Percentiles rank a stretch among this genome's conserved stretches.
These are phyloP conservation scores for Purshia tridentata DNA, from an alignment of 306 rosid species.

Conservation along the genomic window DNA sequence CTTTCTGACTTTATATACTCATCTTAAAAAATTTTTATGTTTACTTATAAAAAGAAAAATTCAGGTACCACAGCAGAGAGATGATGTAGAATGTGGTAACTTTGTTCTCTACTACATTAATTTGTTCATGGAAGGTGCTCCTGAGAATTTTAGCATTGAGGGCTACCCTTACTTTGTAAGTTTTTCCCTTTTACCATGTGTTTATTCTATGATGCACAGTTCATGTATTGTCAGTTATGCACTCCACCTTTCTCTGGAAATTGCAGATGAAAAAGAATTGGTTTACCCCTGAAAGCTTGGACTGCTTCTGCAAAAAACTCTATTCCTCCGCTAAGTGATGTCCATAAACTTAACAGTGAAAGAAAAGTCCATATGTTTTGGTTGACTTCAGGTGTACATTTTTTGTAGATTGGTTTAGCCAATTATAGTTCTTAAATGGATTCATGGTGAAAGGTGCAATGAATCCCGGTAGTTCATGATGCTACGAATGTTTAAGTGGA, in stretches of 20 bases:
- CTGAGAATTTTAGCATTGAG: conserved; percentile 52
- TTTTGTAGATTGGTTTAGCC: background rate
- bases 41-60: conserved; percentile 9
- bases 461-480: background rate
- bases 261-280: conserved; percentile 73
- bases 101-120: conserved; percentile 72
- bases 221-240: background rate
- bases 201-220: conserved; percentile 1
- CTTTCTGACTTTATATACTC: background rate
- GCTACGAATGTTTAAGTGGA: background rate
- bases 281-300: conserved; percentile 53
- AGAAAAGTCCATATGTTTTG: background rate
- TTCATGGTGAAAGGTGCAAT: background rate
- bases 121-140: conserved; percentile 57
- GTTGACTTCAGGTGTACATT: background rate
- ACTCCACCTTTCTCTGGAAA: conserved; percentile 23
- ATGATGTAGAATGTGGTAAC: conserved; percentile 67
- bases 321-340: conserved; percentile 19
- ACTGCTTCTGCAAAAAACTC: conserved; percentile 42
- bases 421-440: background rate
- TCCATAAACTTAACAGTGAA: background rate
- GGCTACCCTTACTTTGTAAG: conserved; percentile 76
- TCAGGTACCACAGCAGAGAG: conserved; percentile 83
- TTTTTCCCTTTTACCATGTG: conserved; percentile 4
- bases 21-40: background rate